Evolutionary conservation across 345 rosid genomes (phyloP).

Genomic region (Hibiscus mutabilis): DNA sequence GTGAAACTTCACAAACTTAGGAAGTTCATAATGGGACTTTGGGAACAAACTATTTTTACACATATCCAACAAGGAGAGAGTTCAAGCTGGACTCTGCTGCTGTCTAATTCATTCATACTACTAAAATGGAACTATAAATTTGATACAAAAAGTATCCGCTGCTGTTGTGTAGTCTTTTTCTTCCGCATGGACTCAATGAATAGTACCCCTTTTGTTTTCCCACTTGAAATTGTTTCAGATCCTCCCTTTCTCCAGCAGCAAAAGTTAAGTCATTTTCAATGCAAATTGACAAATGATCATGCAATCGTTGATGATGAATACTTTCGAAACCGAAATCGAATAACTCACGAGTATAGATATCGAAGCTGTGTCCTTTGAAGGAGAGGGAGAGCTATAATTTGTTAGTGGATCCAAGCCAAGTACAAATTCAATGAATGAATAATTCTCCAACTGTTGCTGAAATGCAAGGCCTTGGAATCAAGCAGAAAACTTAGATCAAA

Average conservation of each 20-base stretch:
- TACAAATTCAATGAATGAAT: conserved; percentile 9
- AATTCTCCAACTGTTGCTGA: conserved; percentile 11
- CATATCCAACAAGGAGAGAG: background rate
- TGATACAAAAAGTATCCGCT: background rate
- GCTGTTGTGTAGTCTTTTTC: conserved; percentile 3
- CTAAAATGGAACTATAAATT: background rate
- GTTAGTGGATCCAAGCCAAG: conserved; percentile 3
- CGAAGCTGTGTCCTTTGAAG: background rate
- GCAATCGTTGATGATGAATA: background rate
- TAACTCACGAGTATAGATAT: background rate
- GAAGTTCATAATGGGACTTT: background rate
- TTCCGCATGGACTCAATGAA: background rate
- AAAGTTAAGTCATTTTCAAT: conserved; percentile 2
- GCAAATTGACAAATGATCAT: background rate
- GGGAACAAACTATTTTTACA: no score
- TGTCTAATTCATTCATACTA: background rate
- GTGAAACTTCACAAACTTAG: background rate
- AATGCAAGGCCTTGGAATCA: conserved; percentile 7
- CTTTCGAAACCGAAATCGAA: background rate
- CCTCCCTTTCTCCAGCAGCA: conserved; percentile 2
- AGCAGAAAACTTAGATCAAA: background rate
- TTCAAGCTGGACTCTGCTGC: background rate
- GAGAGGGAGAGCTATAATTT: background rate
- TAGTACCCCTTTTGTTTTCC: background rate
- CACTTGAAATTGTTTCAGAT: background rate